phyloP scores from a whole-genome alignment of 345 rosid genomes.

The Theobroma cacao region DNA sequence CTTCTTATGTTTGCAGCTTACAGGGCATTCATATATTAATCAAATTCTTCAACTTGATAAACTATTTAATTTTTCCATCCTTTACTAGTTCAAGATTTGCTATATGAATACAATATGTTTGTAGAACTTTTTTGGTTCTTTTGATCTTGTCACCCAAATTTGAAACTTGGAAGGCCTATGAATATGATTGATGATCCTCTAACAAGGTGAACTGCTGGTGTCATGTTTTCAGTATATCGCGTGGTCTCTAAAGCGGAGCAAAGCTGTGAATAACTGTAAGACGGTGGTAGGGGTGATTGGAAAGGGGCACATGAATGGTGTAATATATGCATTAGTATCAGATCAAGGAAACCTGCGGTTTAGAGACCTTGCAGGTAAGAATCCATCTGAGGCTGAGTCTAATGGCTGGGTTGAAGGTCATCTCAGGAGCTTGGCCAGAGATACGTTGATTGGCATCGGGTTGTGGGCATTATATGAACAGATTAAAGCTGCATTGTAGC shows the following conservation, averaged over 20 bases:
- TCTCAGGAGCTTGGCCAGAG: slow-evolving; percentile 44
- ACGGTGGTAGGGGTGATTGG: slow-evolving; percentile 83
- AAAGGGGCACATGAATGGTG: slow-evolving; percentile 86
- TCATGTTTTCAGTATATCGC: slow-evolving; percentile 60
- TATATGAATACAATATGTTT: neutral
- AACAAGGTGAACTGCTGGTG: neutral
- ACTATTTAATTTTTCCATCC: neutral
- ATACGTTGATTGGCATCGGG: slow-evolving; percentile 42
- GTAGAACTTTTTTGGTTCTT: neutral
- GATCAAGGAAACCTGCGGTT: slow-evolving; percentile 74
- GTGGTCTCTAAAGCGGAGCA: slow-evolving; percentile 91
- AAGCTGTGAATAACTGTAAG: slow-evolving; percentile 73
- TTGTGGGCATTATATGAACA: slow-evolving; percentile 55
- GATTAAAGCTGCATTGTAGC: slow-evolving; percentile 18
- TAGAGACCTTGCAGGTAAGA: slow-evolving; percentile 64
- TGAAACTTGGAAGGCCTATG: neutral
- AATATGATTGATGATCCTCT: neutral
- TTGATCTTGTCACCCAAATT: neutral
- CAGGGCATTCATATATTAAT: neutral
- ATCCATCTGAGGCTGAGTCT: slow-evolving; percentile 28
- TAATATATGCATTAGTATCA: slow-evolving; percentile 67
- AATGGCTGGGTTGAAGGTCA: slow-evolving; percentile 32
- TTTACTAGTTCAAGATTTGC: neutral
- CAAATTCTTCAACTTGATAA: neutral
- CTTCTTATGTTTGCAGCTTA: neutral